Percentiles rank a stretch among this genome's conserved stretches.
These are phyloP conservation scores for Russula vinacea DNA, from an alignment of 768 basidiomycete species.

Conservation along the genomic window DNA sequence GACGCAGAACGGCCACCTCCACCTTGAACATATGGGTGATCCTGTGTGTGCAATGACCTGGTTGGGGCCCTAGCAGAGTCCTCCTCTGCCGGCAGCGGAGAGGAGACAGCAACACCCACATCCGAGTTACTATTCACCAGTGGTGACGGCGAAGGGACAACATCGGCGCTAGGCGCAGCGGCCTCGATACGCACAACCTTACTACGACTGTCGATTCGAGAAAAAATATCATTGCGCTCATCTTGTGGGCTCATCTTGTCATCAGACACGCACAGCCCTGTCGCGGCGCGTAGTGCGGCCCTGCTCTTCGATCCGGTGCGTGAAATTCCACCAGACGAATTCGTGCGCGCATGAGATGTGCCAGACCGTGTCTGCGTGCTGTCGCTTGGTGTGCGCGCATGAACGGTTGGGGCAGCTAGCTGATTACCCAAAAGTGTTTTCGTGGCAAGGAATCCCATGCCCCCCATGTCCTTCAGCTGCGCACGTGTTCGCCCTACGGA, in stretches of 20 bases:
- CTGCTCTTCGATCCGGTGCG: conserved; percentile 42
- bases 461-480: conserved; percentile 35
- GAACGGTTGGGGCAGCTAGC: conserved; percentile 46
- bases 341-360: conserved; percentile 36
- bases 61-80: conserved; percentile 23
- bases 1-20: conserved; percentile 21
- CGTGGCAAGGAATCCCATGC: conserved; percentile 60
- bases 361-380: conserved; percentile 37
- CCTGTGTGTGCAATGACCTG: conserved; percentile 33
- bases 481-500: conserved; percentile 43
- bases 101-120: conserved; percentile 47
- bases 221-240: conserved; percentile 19
- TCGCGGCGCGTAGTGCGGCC: conserved; percentile 38
- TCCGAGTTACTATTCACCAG: conserved; percentile 31
- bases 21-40: conserved; percentile 41
- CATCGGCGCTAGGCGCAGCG: neutral
- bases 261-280: conserved; percentile 33
- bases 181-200: conserved; percentile 1
- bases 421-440: conserved; percentile 67
- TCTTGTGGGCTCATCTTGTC: conserved; percentile 27
- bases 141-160: conserved; percentile 36
- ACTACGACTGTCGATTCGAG: conserved; percentile 22
- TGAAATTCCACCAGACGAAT: conserved; percentile 33
- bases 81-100: conserved; percentile 35
- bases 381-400: conserved; percentile 30